These are phyloP conservation scores for Pestalotiopsis sp. DNA, from an alignment of 2,329 filamentous ascomycete species.

Conservation along the genomic window DNA sequence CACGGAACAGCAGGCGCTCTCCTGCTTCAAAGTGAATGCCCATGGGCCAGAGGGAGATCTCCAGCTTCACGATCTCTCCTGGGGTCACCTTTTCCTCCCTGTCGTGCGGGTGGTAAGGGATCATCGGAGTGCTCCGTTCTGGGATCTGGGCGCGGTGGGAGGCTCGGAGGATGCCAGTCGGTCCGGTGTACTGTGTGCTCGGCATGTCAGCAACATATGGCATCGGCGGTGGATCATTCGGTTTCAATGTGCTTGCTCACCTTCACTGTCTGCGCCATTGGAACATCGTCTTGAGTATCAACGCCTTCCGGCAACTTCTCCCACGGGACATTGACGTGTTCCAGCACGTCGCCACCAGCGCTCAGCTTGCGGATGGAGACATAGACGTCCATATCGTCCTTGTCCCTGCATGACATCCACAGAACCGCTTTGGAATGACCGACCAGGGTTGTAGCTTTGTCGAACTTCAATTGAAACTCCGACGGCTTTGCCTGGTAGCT, in stretches of 20 bases:
- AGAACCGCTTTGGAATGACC: background rate
- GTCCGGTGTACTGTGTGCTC: background rate
- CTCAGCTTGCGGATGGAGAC: background rate
- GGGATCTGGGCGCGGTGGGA: background rate
- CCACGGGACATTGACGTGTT: background rate
- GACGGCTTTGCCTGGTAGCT: background rate
- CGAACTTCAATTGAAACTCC: background rate
- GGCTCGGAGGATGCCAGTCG: background rate
- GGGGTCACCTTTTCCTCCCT: background rate
- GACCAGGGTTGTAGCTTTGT: background rate
- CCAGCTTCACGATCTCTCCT: background rate
- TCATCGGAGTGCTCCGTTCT: background rate
- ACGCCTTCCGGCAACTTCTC: background rate
- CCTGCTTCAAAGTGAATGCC: background rate
- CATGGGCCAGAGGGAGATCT: background rate
- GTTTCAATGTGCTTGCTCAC: background rate
- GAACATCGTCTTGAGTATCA: background rate
- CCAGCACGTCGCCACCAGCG: background rate
- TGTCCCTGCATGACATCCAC: background rate
- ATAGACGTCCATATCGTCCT: background rate
- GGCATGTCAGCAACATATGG: background rate
- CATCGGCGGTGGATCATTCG: too few species aligned
- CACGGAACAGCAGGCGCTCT: background rate
- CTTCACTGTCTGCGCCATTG: background rate
- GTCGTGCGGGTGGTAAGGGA: background rate